Percentiles rank a stretch among this genome's conserved stretches.
These are phyloP conservation scores for Penicillium sp. DNA, from an alignment of 2,329 filamentous ascomycete species.

Conservation along the genomic window DNA sequence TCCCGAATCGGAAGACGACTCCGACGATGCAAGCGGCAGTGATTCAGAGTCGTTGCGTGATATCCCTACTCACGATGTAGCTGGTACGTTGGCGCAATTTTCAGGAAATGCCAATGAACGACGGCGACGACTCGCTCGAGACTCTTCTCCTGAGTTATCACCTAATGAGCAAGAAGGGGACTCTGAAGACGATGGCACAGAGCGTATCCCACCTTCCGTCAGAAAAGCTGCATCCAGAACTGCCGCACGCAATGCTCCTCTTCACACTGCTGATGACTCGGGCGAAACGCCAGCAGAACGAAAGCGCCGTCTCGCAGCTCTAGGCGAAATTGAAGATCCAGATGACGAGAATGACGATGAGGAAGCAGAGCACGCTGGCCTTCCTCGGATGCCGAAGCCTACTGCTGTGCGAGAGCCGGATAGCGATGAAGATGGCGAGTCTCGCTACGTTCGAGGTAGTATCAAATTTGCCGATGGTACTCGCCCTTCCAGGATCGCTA, in stretches of 20 bases:
- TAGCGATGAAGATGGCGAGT: conserved; percentile 1
- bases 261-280: background rate
- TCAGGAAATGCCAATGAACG: conserved; percentile 31
- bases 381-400: conserved; percentile 10
- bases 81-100: conserved; percentile 6
- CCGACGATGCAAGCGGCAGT: conserved; percentile 1
- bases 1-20: conserved; percentile 10
- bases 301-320: conserved; percentile 42
- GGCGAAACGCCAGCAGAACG: conserved; percentile 43
- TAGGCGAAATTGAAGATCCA: conserved; percentile 31
- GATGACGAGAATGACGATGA: conserved; percentile 24
- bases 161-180: conserved; percentile 19
- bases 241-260: conserved; percentile 3
- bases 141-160: conserved; percentile 15
- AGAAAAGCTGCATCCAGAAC: conserved; percentile 4
- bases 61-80: conserved; percentile 31
- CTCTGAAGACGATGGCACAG: conserved; percentile 42
- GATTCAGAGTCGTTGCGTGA: conserved; percentile 18
- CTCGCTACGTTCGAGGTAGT: conserved; percentile 14
- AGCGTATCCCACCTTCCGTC: conserved; percentile 33
- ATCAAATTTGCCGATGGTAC: conserved; percentile 14
- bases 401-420: conserved; percentile 12
- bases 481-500: conserved; percentile 7
- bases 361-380: conserved; percentile 15
- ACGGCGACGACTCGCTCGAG: conserved; percentile 31